Percentiles rank a stretch among this genome's conserved stretches.
phyloP scores from a whole-genome alignment of 2,329 filamentous ascomycete genomes.

The Ophiostoma piceae region DNA sequence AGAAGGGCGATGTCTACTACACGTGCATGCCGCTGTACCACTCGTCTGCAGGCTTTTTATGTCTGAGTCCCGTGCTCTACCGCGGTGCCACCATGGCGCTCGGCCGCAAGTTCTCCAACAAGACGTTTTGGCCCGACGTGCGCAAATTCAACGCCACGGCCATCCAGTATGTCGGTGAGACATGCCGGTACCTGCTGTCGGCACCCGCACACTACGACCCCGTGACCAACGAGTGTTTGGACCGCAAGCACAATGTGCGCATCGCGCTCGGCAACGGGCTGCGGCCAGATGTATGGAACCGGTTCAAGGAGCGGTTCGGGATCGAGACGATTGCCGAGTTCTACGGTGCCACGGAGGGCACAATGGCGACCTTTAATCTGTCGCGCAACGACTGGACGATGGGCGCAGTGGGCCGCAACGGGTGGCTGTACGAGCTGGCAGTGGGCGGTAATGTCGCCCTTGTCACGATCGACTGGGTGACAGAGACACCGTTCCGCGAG shows the following conservation, averaged over 20 bases:
- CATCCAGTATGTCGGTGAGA: conserved; percentile 86
- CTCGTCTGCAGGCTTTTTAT: conserved; percentile 68
- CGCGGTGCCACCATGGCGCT: conserved; percentile 63
- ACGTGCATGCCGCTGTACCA: conserved; percentile 92
- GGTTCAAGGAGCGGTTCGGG: conserved; percentile 74
- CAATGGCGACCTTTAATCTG: conserved; percentile 65
- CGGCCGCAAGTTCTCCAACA: conserved; percentile 72
- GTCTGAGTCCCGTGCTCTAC: conserved; percentile 56
- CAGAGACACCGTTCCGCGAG: conserved; percentile 63
- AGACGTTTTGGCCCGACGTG: conserved; percentile 70
- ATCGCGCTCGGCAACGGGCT: conserved; percentile 79
- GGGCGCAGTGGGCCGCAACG: conserved; percentile 74
- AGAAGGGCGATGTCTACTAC: conserved; percentile 63
- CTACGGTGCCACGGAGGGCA: conserved; percentile 72
- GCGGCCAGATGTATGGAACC: conserved; percentile 78
- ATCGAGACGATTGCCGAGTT: conserved; percentile 72
- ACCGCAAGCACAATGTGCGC: conserved; percentile 67
- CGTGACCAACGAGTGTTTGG: conserved; percentile 60
- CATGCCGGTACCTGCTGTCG: conserved; percentile 73
- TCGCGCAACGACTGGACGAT: conserved; percentile 65
- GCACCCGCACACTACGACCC: conserved; percentile 59
- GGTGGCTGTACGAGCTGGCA: conserved; percentile 54
- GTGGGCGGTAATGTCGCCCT: conserved; percentile 50
- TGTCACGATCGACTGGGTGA: conserved; percentile 66
- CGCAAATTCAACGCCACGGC: conserved; percentile 65